These are phyloP conservation scores for Trichophyton verrucosum DNA, from an alignment of 2,329 filamentous ascomycete genomes.

Conservation along the genomic window DNA sequence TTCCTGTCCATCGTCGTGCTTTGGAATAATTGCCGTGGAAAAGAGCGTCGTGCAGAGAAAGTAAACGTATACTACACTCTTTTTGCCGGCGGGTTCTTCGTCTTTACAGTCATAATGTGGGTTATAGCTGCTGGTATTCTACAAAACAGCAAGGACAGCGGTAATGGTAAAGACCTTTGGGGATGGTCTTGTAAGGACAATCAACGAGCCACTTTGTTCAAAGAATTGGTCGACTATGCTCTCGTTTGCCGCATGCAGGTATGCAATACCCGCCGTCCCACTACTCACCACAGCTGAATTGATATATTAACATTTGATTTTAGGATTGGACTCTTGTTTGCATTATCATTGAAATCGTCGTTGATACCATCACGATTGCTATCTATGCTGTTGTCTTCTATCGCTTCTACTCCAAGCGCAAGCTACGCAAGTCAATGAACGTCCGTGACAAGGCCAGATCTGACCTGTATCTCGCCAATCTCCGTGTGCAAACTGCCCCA, in stretches of 20 bases:
- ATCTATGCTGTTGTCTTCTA: conserved; percentile 96
- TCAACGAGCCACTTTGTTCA: conserved; percentile 62
- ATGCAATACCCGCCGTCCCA: conserved; percentile 20
- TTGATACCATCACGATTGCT: conserved; percentile 80
- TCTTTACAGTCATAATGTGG: conserved; percentile 89
- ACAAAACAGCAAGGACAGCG: conserved; percentile 62
- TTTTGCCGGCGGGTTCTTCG: conserved; percentile 87
- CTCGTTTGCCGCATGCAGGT: conserved; percentile 83
- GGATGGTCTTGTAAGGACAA: conserved; percentile 96
- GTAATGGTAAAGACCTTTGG: conserved; percentile 81
- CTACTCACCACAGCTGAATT: conserved; percentile 16
- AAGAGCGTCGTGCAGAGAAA: conserved; percentile 81
- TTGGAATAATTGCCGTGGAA: conserved; percentile 73
- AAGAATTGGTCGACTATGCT: conserved; percentile 71
- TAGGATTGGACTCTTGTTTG: conserved; percentile 93
- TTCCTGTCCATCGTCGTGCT: conserved; percentile 68
- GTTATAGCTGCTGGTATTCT: conserved; percentile 71
- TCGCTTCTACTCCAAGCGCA: conserved; percentile 92
- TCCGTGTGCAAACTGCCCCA: conserved; percentile 74
- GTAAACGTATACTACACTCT: conserved; percentile 90
- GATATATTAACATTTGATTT: background rate
- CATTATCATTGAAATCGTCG: conserved; percentile 89
- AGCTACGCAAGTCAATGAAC: conserved; percentile 93
- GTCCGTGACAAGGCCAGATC: conserved; percentile 84
- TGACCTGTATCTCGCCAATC: conserved; percentile 83